Evolutionary conservation across 768 basidiomycete species (phyloP).

Genomic region (Mycena belliarum): DNA sequence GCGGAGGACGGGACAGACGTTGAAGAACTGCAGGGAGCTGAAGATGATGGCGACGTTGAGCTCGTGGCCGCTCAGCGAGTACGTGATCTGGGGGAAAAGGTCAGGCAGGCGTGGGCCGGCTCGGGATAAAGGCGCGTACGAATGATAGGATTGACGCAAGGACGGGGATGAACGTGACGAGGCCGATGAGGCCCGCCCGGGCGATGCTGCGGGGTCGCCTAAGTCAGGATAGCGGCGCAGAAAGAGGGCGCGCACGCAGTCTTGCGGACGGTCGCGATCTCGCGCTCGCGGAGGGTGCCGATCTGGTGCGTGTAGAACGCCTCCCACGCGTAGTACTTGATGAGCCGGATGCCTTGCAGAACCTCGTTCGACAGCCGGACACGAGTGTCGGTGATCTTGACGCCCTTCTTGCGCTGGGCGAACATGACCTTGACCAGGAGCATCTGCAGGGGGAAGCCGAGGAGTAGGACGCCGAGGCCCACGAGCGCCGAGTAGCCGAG

Average conservation of each 20-base stretch:
- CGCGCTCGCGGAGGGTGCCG: conserved; percentile 37
- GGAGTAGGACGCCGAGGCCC: conserved; percentile 55
- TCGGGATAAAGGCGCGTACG: conserved; percentile 25
- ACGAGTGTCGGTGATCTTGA: conserved; percentile 67
- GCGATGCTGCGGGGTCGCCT: conserved; percentile 21
- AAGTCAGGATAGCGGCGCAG: neutral
- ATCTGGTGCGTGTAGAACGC: conserved; percentile 47
- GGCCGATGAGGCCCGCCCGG: conserved; percentile 24
- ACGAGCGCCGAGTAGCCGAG: conserved; percentile 73
- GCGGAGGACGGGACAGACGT: conserved; percentile 34
- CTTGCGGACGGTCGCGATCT: conserved; percentile 40
- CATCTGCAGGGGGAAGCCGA: conserved; percentile 62
- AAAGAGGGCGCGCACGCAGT: neutral
- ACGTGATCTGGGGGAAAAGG: conserved; percentile 48
- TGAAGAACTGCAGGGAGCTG: conserved; percentile 42
- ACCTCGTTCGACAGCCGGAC: conserved; percentile 68
- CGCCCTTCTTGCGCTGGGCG: conserved; percentile 51
- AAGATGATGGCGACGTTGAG: conserved; percentile 48
- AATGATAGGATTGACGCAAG: conserved; percentile 42
- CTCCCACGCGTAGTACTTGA: conserved; percentile 69
- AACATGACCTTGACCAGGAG: conserved; percentile 55
- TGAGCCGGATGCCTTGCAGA: conserved; percentile 64
- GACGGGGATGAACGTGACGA: conserved; percentile 39
- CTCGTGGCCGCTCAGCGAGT: conserved; percentile 43
- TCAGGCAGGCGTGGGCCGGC: no score